Evolutionary conservation across 2,329 filamentous ascomycete genomes (phyloP), one percentile per base, ranked within the genome.

Genomic region (Fonsecaea pugnacius): DNA sequence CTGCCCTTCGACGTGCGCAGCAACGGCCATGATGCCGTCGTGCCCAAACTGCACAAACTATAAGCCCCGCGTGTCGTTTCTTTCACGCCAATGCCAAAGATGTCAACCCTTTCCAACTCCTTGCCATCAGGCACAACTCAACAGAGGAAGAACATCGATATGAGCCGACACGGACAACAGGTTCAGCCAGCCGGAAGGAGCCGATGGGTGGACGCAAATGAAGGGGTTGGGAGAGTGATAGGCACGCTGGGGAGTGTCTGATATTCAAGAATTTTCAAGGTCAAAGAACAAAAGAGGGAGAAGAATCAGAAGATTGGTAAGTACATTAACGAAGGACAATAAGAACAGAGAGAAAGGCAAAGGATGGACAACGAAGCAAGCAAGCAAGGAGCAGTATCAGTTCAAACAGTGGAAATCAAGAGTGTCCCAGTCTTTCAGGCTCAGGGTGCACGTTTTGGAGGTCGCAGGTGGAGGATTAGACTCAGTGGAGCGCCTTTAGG

Each of bases 1-100:
- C 46, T 68, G 65, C 24, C 65, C 65, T 18, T 67, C 62, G 33
- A 64, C 50, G 35, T 64, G 57, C 46, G 65, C 62, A 53, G 65
- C 52, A 58, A 67, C 55, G 18, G 55, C 46, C 16, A 58, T 54
- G 30, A 16, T 24, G 24, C 24, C 56, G 53, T 24, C 18, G 32
- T 40, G 30, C 10, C 32, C 33, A 10, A 58, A 32, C 30, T 33
- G 10, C 14, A 43, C 18, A 33, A 14, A 58, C 40, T 32, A 18
- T 27, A 32, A 30, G 40, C 30, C 38, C 55, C 38, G 16, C 9
- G 40, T 35, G 30, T 65, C 57, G 40, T 21, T 46, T 48, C 52
- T 30, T 33, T 58, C 54, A 67, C 57, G 36, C 57, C 61, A 56
- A 35, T 51, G 53, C 18, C 35, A 38, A 33, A 58, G 54, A 18